Percentiles rank a stretch among this genome's conserved stretches.
These are phyloP conservation scores for Luvunga scandens DNA, from an alignment of 345 rosid genomes.

Conservation along the genomic window DNA sequence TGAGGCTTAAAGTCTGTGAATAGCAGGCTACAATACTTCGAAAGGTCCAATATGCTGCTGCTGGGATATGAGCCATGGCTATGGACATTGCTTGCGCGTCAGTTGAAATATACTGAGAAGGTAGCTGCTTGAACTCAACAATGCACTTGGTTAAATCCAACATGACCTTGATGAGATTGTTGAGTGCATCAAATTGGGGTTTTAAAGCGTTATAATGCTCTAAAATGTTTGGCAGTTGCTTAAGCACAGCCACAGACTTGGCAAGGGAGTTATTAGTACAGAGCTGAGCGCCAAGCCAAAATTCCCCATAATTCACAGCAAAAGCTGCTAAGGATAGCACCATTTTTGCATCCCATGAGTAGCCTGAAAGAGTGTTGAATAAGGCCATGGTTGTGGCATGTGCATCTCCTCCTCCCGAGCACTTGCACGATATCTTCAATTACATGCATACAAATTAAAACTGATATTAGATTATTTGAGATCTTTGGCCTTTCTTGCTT, in stretches of 20 bases:
- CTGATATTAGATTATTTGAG: neutral
- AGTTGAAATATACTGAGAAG: constrained; percentile 37
- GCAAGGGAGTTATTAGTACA: constrained; percentile 31
- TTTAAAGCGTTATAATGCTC: constrained; percentile 25
- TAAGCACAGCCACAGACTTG: constrained; percentile 42
- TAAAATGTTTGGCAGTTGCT: constrained; percentile 38
- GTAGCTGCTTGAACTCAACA: constrained; percentile 41
- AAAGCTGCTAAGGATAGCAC: constrained; percentile 52
- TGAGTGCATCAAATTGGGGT: constrained; percentile 43
- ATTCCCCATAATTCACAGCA: constrained; percentile 43
- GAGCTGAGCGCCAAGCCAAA: constrained; percentile 34
- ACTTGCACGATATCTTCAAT: constrained; percentile 44
- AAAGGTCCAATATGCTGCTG: constrained; percentile 53
- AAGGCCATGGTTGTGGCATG: constrained; percentile 39
- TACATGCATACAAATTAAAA: neutral
- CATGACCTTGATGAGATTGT: constrained; percentile 39
- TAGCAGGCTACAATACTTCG: constrained; percentile 49
- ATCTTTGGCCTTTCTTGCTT: neutral
- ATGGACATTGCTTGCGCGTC: constrained; percentile 32
- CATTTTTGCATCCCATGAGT: constrained; percentile 50
- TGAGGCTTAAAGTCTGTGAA: constrained; percentile 36
- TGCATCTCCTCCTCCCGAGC: constrained; percentile 45
- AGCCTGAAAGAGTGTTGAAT: constrained; percentile 35
- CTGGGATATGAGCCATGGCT: constrained; percentile 46
- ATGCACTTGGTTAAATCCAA: constrained; percentile 59